A percentile compares a stretch with the other conserved stretches of the same genome.
Conservation (phyloP, 257 asterid genomes). For the Forsythia viridissima region DNA sequence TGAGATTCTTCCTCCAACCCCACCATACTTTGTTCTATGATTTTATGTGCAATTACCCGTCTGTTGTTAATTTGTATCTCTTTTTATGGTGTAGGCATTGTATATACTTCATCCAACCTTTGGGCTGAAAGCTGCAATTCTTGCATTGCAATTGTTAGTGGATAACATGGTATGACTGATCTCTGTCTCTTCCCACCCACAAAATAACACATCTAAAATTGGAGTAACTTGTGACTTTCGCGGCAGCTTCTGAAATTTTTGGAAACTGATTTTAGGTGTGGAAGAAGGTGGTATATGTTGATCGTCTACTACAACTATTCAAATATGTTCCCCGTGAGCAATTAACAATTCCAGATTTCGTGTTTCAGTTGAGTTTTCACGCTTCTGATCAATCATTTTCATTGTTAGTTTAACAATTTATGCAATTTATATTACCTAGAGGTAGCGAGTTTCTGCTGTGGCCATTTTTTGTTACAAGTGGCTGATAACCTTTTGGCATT, state of each 20-base stretch:
- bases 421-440: neutral
- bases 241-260: conserved; percentile 5
- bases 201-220: neutral
- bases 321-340: conserved; percentile 89
- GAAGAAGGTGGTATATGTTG: conserved; percentile 93
- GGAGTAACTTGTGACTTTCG: conserved; percentile 1
- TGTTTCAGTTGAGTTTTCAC: conserved; percentile 79
- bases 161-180: conserved; percentile 64
- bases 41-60: neutral
- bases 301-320: conserved; percentile 92
- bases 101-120: conserved; percentile 92
- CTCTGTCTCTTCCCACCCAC: neutral
- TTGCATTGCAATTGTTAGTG: conserved; percentile 73
- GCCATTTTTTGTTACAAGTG: neutral
- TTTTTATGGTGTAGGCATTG: conserved; percentile 60
- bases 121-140: conserved; percentile 85
- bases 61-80: conserved; percentile 7
- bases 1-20: neutral
- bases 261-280: conserved; percentile 59
- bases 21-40: neutral
- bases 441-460: neutral
- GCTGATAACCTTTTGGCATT: neutral
- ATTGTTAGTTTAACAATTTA: neutral
- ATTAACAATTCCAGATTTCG: conserved; percentile 92
- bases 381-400: neutral